Percentiles rank a stretch among this genome's conserved stretches.
phyloP scores from a whole-genome alignment of 495 filamentous ascomycete genomes.

The Aspergillus biplanus region DNA sequence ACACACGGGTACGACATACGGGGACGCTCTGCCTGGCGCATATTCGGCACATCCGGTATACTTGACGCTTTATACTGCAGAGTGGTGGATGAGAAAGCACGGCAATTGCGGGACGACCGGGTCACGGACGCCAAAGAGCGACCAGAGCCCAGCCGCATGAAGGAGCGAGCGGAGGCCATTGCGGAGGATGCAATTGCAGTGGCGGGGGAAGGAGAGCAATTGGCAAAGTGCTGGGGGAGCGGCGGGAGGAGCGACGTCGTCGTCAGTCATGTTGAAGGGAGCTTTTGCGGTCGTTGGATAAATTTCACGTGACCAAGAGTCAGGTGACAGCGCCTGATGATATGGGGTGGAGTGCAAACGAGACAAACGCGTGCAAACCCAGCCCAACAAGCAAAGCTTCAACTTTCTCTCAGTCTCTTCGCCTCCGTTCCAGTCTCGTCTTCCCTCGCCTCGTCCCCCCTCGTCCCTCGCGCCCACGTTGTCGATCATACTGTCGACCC shows the following conservation, averaged over 20 bases:
- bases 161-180: constrained; percentile 59
- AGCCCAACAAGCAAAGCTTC: constrained; percentile 46
- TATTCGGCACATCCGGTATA: constrained; percentile 59
- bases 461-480: constrained; percentile 28
- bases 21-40: constrained; percentile 65
- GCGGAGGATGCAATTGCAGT: constrained; percentile 39
- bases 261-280: constrained; percentile 23
- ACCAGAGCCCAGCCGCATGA: constrained; percentile 67
- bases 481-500: constrained; percentile 25
- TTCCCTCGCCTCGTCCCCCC: constrained; percentile 17
- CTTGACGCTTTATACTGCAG: constrained; percentile 54
- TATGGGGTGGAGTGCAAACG: constrained; percentile 31
- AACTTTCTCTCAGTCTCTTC: constrained; percentile 37
- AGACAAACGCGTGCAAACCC: constrained; percentile 40
- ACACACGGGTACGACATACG: constrained; percentile 46
- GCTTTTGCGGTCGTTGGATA: constrained; percentile 38
- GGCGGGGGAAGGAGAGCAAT: constrained; percentile 16
- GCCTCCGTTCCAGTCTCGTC: constrained; percentile 26
- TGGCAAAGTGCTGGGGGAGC: constrained; percentile 22
- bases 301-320: constrained; percentile 14
- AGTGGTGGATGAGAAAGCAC: constrained; percentile 60
- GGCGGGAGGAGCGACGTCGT: constrained; percentile 28
- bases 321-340: constrained; percentile 21
- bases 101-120: constrained; percentile 54
- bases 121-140: constrained; percentile 64